These are phyloP conservation scores for Lactarius psammicola DNA, from an alignment of 768 basidiomycete genomes.

Conservation along the genomic window DNA sequence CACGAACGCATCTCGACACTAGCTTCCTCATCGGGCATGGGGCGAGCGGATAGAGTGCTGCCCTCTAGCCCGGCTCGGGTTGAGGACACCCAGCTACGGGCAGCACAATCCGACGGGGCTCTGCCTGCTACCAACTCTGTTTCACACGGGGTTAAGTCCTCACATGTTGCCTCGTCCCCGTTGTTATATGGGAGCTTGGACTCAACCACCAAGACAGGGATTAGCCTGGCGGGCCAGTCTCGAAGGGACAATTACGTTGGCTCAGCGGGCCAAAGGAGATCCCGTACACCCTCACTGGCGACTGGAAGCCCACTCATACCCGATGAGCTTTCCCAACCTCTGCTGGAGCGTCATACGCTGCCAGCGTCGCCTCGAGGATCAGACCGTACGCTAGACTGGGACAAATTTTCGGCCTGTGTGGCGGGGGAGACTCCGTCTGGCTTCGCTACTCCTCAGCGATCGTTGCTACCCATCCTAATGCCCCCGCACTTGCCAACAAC, in stretches of 20 bases:
- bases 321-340: not conserved
- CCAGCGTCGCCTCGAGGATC: not conserved
- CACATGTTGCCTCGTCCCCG: not conserved
- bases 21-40: not conserved
- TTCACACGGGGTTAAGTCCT: not conserved
- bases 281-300: not conserved
- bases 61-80: not conserved
- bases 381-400: not conserved
- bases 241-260: not conserved
- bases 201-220: not conserved
- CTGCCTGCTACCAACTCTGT: not conserved
- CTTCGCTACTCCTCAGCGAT: constrained; percentile 1
- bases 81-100: not conserved
- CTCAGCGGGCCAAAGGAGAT: not conserved
- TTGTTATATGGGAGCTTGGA: not conserved
- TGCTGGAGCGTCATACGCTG: not conserved
- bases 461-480: not conserved
- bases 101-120: not conserved
- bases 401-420: not conserved
- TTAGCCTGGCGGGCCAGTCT: not conserved
- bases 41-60: not conserved
- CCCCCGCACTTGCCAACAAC: not conserved
- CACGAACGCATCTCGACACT: not conserved
- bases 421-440: not conserved
- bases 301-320: not conserved